Conservation (phyloP, 2,329 filamentous ascomycete species). For the Venturia oleaginea region DNA sequence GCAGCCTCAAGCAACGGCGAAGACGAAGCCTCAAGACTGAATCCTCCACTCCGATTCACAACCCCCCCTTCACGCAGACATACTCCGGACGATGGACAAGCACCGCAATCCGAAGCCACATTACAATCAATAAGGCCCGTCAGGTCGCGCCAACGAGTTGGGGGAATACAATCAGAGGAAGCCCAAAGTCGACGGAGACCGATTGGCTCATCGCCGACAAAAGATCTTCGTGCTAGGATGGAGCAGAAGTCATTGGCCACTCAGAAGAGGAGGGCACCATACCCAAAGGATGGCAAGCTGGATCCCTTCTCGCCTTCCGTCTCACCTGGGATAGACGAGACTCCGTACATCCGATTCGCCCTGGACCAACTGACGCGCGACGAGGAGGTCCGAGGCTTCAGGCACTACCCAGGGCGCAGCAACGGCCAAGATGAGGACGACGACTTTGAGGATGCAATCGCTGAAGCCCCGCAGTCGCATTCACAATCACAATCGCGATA, state of each 20-base stretch:
- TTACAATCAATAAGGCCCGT: slow-evolving; percentile 5
- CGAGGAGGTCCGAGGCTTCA: slow-evolving; percentile 51
- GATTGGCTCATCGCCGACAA: slow-evolving; percentile 1
- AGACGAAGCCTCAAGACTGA: neutral
- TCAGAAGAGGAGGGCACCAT: slow-evolving; percentile 4
- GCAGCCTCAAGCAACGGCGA: neutral
- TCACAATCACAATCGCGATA: neutral
- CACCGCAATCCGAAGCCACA: slow-evolving; percentile 15
- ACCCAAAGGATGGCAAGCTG: slow-evolving; percentile 10
- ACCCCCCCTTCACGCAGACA: slow-evolving; percentile 28
- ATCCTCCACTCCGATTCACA: slow-evolving; percentile 18
- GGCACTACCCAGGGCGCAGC: slow-evolving; percentile 33
- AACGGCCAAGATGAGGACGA: slow-evolving; percentile 2
- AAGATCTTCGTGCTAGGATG: slow-evolving; percentile 7
- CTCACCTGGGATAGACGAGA: slow-evolving; percentile 75
- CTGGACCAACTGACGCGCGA: slow-evolving; percentile 77
- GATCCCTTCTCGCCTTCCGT: slow-evolving; percentile 29
- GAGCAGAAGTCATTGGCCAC: slow-evolving; percentile 8
- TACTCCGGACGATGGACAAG: slow-evolving; percentile 29
- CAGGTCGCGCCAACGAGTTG: slow-evolving; percentile 9
- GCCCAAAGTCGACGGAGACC: slow-evolving; percentile 22
- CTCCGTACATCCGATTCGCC: slow-evolving; percentile 81
- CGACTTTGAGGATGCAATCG: neutral
- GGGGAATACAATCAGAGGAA: slow-evolving; percentile 17
- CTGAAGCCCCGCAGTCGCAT: neutral